These are phyloP conservation scores for Paecilomyces sp. DNA, from an alignment of 2,329 filamentous ascomycete species.

Conservation along the genomic window DNA sequence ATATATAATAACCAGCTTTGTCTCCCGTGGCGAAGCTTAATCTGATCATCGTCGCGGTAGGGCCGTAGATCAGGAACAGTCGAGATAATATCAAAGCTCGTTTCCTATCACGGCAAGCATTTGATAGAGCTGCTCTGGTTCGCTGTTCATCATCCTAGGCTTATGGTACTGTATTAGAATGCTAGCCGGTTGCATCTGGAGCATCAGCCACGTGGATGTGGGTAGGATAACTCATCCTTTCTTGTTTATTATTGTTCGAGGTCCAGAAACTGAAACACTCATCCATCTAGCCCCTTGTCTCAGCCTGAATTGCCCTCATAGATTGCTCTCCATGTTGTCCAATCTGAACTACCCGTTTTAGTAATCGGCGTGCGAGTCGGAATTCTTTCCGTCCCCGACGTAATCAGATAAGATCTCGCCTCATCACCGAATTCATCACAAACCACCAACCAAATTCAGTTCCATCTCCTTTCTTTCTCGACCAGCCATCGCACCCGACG, in stretches of 20 bases:
- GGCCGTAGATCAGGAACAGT: neutral
- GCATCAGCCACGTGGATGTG: neutral
- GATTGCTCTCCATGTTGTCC: neutral
- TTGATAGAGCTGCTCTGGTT: neutral
- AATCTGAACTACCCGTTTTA: conserved; percentile 2
- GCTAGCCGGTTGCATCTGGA: too few relatives aligned
- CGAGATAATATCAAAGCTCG: neutral
- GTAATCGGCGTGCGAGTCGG: conserved; percentile 5
- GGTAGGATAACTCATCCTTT: neutral
- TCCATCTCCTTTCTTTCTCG: neutral
- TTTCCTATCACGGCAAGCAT: neutral
- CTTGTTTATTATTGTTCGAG: too few relatives aligned
- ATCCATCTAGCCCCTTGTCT: too few relatives aligned
- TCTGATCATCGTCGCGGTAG: neutral
- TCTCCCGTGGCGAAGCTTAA: neutral
- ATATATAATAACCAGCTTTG: neutral
- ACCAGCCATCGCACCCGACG: neutral
- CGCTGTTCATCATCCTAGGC: neutral
- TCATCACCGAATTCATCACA: neutral
- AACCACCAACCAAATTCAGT: neutral
- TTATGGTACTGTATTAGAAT: neutral
- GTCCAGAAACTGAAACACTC: too few relatives aligned
- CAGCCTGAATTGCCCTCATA: neutral
- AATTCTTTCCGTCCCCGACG: conserved; percentile 2
- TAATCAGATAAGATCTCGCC: conserved; percentile 3